Percentiles rank a stretch among this genome's conserved stretches.
Evolutionary conservation across 352 stramenopile genomes (phyloP).

Genomic region (Globisporangium solare): DNA sequence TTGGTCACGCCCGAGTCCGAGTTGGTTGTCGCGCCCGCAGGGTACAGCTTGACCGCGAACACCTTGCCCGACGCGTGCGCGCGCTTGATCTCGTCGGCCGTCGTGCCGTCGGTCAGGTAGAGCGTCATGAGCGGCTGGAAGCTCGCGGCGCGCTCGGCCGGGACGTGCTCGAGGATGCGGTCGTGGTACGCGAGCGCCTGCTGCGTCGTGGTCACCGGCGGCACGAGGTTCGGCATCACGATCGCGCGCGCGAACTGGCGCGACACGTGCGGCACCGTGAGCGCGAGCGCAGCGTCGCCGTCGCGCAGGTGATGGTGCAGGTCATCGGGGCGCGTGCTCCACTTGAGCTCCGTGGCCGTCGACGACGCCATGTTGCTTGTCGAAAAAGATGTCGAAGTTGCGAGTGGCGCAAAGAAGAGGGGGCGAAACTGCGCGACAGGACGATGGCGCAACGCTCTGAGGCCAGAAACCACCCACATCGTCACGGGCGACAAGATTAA

Average conservation of each 20-base stretch:
- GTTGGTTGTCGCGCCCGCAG: conserved; percentile 97
- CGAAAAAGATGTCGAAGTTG: conserved; percentile 11
- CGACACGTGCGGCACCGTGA: conserved; percentile 80
- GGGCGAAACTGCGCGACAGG: not conserved
- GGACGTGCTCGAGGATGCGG: conserved; percentile 88
- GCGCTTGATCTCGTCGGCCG: conserved; percentile 92
- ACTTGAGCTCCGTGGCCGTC: conserved; percentile 26
- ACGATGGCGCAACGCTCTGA: not conserved
- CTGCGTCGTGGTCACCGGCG: conserved; percentile 94
- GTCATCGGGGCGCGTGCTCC: conserved; percentile 86
- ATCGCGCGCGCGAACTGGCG: conserved; percentile 88
- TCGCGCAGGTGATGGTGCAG: conserved; percentile 98
- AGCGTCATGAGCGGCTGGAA: conserved; percentile 97
- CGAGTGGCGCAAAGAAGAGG: not conserved
- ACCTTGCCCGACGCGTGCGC: conserved; percentile 88
- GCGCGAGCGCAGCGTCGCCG: conserved; percentile 71
- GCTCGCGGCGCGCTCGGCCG: conserved; percentile 31
- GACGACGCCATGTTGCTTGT: conserved; percentile 3
- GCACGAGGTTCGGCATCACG: conserved; percentile 99
- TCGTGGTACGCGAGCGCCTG: conserved; percentile 95
- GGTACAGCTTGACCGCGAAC: conserved; percentile 97
- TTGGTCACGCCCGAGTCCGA: conserved; percentile 97
- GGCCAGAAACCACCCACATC: conserved; percentile 12
- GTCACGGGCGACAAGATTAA: not conserved
- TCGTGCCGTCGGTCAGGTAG: conserved; percentile 98